Evolutionary conservation across 208 protist genomes (phyloP), one percentile per base, ranked within the genome.

Genomic region (Trichomonas gallinae): DNA sequence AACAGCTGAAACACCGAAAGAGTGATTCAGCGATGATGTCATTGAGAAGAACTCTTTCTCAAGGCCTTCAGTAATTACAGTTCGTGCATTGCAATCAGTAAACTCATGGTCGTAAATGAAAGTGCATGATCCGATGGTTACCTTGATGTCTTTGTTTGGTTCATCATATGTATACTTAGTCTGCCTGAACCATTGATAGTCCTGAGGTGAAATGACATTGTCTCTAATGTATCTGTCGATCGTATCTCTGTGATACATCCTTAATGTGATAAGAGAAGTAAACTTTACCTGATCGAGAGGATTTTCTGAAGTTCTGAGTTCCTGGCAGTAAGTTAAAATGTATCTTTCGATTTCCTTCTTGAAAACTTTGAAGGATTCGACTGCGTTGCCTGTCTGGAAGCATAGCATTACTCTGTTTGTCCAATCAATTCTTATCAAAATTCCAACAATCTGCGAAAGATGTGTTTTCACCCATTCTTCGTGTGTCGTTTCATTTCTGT

Each of bases 291-390:
- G 98, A 96, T 99, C 98, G 85, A 99, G 97, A 51, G 98, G 97
- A 11, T 98, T 98, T 26, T 99, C 97, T 91, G 98, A 97, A 21
- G 97, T 97, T 48, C 99, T 98, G 34, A 99, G 98, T 91, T 99
- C 98, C 96, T 98, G 98, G 96, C 99, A 99, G 34, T 99, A 97
- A 45, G 98, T 98, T 96, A 98, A 98, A 44, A 99, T 97, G 97
- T 99, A 98, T 87, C 97, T 97, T 96, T 99, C 98, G 96, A 99
- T 98, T 97, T 98, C 98, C 98, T 99, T 99, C 42, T 98, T 97
- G 97, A 99, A 98, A 81, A 99, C 99, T 97, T 99, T 99, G 97
- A 99, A 98, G 81, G 99, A 99, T 96, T 98, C 98, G 97, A 99
- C 99, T 97, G 99, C 99, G 83, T 99, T 99, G 96, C 99, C 96